Evolutionary conservation across 768 basidiomycete species (phyloP), one percentile per base, ranked within the genome.

Genomic region (Trametes maxima): DNA sequence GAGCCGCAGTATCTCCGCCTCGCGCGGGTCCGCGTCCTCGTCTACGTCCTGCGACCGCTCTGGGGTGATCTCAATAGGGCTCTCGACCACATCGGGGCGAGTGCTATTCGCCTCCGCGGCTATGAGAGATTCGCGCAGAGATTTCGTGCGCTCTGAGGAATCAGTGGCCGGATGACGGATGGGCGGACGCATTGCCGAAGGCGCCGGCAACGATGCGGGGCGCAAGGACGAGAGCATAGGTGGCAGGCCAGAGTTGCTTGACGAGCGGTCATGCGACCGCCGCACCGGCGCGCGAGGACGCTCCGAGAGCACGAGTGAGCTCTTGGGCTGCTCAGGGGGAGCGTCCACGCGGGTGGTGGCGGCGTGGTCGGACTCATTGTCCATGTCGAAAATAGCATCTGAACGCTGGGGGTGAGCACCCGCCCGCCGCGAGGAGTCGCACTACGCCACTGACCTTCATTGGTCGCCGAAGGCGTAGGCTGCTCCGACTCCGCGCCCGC

Each of bases 341-440:
- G 67, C 66, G 12, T 76, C 74, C 13, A 53, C 54, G 17, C 67
- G 73, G 22, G 72, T 72, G 24, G 68, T 62, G 24, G 73, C 50
- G 67, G 42, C 77, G 67, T 42, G 68, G 75, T 65, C 72, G 62
- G 33, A 72, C 72, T 81, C 83, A 45, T 85, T 84, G 52, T 92
- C 90, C 64, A 91, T 75, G 54, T 84, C 82, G 63, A 92, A 92
- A 40, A 92, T 82, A 76, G 86, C 78, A 55, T 85, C 89, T 88
- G 62, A n/a, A 22, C 35, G 36, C 6, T 50, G 12, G 28, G 13
- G n/a, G 51, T 52, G 53, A 56, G 60, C 45, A 25, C 21, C 50
- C 36, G 54, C 48, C 39, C 40, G 43, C 45, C 1, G 35, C 52
- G 48, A 48, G 24, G 25, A 39, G 64, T 40, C 11, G 59, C 36